Evolutionary conservation across 2,329 filamentous ascomycete species (phyloP), one percentile per base, ranked within the genome.

Genomic region (Colletotrichum nymphaeae): DNA sequence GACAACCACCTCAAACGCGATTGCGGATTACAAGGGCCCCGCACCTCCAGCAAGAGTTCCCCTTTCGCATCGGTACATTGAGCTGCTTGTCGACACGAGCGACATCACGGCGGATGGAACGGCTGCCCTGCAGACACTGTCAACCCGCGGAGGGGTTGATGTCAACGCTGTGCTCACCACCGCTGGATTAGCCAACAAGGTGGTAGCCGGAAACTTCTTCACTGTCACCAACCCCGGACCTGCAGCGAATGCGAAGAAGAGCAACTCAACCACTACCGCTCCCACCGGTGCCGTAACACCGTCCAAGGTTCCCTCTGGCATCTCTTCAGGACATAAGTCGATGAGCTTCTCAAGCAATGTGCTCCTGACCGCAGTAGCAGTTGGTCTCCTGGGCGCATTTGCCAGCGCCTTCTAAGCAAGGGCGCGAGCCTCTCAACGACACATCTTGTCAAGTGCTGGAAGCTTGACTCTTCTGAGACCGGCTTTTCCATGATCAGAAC

Each of bases 61-160:
- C 4, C 80, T 84, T 3, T 81, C 79, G 68, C 83, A 85, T 74
- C 78, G 79, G 16, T 84, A 84, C 75, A 78, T 80, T 19, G 78
- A 83, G 75, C 67, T 84, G 8, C 78, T 84, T 6, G 78, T 84
- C 63, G 83, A 84, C 77, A 83, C 81, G 30, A 82, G 77, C 53
- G 69, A 69, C 9, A 75, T 78, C 53, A 70, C 74, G 24, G 59
- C 75, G 52, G 70, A 75, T 4, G 76, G 77, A 8, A 76, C 80
- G 9, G 55, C 75, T 11, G 76, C 72, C 7, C 75, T 83, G 24
- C 71, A 68, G 14, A 79, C 82, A 5, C 79, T 81, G 1, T 35
- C 58, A 42, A 79, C 74, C 6, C 75, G 79, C 3, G 67, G 75
- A 26, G 81, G 79, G 55, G 84, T 84, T 63, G 74, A 82, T 63